Base-by-base conservation (phyloP, 805 yeast genomes). In the Schwanniomyces pseudopolymorphus region DNA sequence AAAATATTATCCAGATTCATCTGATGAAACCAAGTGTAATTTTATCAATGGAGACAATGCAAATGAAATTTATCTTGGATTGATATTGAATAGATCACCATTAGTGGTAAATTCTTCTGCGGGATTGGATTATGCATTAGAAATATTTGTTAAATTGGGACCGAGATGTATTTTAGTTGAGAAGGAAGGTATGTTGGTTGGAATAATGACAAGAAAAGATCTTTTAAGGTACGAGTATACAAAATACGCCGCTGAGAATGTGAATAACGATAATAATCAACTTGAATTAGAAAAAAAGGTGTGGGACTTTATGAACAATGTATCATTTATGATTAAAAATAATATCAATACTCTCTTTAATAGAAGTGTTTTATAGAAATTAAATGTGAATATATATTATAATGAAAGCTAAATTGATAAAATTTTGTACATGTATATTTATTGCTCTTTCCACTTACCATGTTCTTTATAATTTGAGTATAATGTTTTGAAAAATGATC, bases 181-280 rank as follows among this genome's bases (percentile, higher is more conserved):
- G 45, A 48, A 49, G 10, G 65, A 75, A 25, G 94, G 91, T 1
- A 50, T 60, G 2, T 59, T 89, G 14, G 75, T 74, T 13, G 99
- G 99, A 0, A 59, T 89, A n/a, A 68, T 95, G 1, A 89, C 96
- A 0, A 76, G 91, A 47, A 94, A 94, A 58, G 98, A 91, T 59
- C 72, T 92, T 14, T 64, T 91, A 43, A 74, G 84, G 50, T 89
- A 79, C 56, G 86, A 84, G 52, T 59, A 66, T 47, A 66, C 72
- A 9, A 48, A 51, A n/a, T 69, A 67, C 44, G 58, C 60, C 28
- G 36, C 54, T n/a, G 49, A 59, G 20, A 49, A 51, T 21, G 14
- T 44, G 9, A 25, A 42, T 11, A 41, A 44, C 1, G 58, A 60
- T 16, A 40, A 40, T 1, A 48, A 42, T 26, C 55, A 55, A 11